Evolutionary conservation across 257 asterid genomes (phyloP).

Genomic region (Gentiana macrophylla): DNA sequence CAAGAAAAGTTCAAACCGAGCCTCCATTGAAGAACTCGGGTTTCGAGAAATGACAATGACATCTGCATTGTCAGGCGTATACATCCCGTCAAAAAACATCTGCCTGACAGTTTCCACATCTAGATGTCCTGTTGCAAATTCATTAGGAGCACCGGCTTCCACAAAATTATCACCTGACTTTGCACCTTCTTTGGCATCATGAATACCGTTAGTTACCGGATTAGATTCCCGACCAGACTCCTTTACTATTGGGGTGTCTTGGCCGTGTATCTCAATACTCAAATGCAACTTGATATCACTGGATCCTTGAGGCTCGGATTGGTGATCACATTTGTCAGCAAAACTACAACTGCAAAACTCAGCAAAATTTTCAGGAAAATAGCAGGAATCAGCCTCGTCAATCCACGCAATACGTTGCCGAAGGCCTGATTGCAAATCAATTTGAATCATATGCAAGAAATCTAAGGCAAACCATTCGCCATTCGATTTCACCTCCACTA

Average conservation of each 20-base stretch:
- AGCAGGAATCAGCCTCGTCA: constrained; percentile 67
- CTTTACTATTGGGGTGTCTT: constrained; percentile 27
- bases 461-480: constrained; percentile 41
- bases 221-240: constrained; percentile 72
- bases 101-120: constrained; percentile 29
- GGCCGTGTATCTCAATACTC: constrained; percentile 57
- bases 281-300: constrained; percentile 52
- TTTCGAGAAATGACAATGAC: constrained; percentile 36
- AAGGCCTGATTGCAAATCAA: constrained; percentile 55
- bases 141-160: constrained; percentile 14
- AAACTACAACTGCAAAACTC: constrained; percentile 3
- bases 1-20: constrained; percentile 58
- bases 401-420: constrained; percentile 78
- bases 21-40: constrained; percentile 25
- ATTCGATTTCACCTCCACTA: constrained; percentile 43
- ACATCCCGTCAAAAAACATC: constrained; percentile 39
- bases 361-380: constrained; percentile 57
- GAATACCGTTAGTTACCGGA: constrained; percentile 29
- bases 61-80: constrained; percentile 24
- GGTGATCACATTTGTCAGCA: constrained; percentile 19
- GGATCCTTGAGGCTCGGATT: constrained; percentile 25
- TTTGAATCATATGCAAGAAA: constrained; percentile 57
- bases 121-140: constrained; percentile 17
- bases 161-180: constrained; percentile 22
- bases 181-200: constrained; percentile 10